Percentiles rank a stretch among this genome's conserved stretches.
phyloP scores from a whole-genome alignment of 23 red algal genomes.

The Agarophyton chilense region DNA sequence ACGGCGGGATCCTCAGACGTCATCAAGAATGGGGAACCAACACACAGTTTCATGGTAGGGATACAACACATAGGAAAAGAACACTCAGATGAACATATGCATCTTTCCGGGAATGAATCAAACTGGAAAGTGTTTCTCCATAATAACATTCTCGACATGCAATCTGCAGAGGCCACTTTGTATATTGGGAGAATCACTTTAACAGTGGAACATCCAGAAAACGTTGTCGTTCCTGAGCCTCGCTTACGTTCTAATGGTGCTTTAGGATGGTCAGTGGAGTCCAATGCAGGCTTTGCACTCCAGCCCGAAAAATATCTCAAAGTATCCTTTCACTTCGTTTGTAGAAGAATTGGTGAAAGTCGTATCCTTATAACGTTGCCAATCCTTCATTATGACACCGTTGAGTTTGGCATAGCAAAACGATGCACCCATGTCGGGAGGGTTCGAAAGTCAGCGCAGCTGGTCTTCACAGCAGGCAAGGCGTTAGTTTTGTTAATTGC shows the following conservation, averaged over 20 bases:
- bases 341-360: conserved; percentile 49
- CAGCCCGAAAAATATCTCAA: conserved; percentile 5
- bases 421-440: conserved; percentile 41
- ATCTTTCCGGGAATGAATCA: conserved; percentile 64
- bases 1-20: conserved; percentile 26
- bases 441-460: conserved; percentile 26
- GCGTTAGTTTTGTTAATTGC: neutral
- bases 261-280: conserved; percentile 21
- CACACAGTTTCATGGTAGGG: conserved; percentile 42
- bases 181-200: conserved; percentile 47
- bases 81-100: conserved; percentile 65
- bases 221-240: conserved; percentile 16
- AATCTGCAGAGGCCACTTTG: conserved; percentile 9
- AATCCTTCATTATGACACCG: conserved; percentile 28
- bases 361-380: conserved; percentile 59
- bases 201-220: conserved; percentile 50
- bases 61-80: conserved; percentile 64
- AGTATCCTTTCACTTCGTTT: conserved; percentile 53
- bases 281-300: conserved; percentile 34
- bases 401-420: conserved; percentile 68
- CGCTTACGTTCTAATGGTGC: neutral
- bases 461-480: conserved; percentile 50
- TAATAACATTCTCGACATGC: neutral
- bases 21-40: conserved; percentile 53
- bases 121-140: conserved; percentile 50